Base-by-base conservation (phyloP, 305 asterid species). In the Rubia peregrina region DNA sequence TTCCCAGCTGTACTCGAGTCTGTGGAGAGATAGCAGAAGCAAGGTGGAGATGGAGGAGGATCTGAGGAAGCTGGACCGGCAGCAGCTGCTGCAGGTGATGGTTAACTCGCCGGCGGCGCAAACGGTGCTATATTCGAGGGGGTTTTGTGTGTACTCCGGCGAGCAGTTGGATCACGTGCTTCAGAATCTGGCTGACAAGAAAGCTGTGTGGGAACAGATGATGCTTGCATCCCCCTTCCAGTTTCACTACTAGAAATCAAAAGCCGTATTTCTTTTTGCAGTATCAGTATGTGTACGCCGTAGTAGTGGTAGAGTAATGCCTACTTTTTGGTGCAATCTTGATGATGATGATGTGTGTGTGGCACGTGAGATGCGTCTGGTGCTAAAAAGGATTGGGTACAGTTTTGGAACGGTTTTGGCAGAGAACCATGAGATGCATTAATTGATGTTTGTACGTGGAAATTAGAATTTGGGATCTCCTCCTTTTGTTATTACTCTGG, bases 71-170 rank as follows among this genome's bases (percentile, higher is more conserved):
- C 75, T 91, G 80, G 83, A 74, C 53, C 68, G 91, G 85, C 96
- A 89, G 78, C 90, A 89, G 81, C 71, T 91, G 70, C 75, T 89
- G 74, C 84, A 80, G 73, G 85, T 85, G 71, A 68, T 82, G 78
- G 79, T 85, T 64, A 89, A 89, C 74, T 89, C 96, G 40, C 88
- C 88, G 65, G 85, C 24, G 77, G 89, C 81, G 42, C 97, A 89
- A 77, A 74, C 83, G 48, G 60, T 79, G 71, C 82, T 91, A 2
- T 86, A 72, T 75, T 80, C 86, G 3, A 75, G 84, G 62, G 91
- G 89, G 7, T 85, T 86, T 77, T 91, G 97, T 57, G 71, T 91
- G 21, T 89, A 78, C 74, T 71, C 80, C 4, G 30, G 38, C 43
- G 80, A 76, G 42, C 80, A 76, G 41, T 36, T 76, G 73, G 63